Evolutionary conservation across 202 grass and related monocot species (phyloP), one percentile per base, ranked within the genome.

Genomic region (Schoenoplectus triqueter): DNA sequence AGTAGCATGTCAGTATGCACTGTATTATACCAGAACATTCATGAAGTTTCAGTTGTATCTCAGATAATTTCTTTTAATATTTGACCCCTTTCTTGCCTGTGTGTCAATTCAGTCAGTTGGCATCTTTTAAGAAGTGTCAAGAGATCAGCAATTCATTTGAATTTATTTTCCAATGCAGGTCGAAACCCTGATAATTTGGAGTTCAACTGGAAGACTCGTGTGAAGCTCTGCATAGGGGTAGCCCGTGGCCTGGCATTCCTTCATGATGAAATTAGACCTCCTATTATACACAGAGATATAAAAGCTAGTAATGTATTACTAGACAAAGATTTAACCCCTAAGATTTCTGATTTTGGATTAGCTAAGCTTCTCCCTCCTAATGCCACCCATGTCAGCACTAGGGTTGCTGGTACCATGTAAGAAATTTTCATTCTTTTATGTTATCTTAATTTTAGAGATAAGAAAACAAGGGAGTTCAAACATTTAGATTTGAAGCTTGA

Each of bases 241-340:
- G 92, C 92, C 9, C 75, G 89, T 18, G 95, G 95, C 65, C 89
- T 98, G 68, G 89, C 92, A 81, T 98, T 95, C 81, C 92, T 98
- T 85, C 95, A 98, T 74, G 95, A 98, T 67, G 92, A 98, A 90
- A 89, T 90, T 19, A 81, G 7, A 0, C 91, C 92, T 64, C 91
- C 46, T 6, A 95, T 95, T 87, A 94, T 98, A 79, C 95, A 95
- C 78, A 66, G 95, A n/a, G 92, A 98, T 85, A 98, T 98, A 45
- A 98, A 98, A 70, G 92, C 95, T 2, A 98, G 95, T 84, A 98
- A 98, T 52, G 94, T 98, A 93, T 93, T 98, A 88, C 89, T 98
- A 13, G 95, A 95, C 83, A 89, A 71, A 60, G 88, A 98, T 78
- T 88, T 98, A 9, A 92, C 92, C 1, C 91, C 95, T 0, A 98